Percentiles rank a stretch among this genome's conserved stretches.
Evolutionary conservation across 1,284 basidiomycete species (phyloP).

Genomic region (Albatrellus sp.): DNA sequence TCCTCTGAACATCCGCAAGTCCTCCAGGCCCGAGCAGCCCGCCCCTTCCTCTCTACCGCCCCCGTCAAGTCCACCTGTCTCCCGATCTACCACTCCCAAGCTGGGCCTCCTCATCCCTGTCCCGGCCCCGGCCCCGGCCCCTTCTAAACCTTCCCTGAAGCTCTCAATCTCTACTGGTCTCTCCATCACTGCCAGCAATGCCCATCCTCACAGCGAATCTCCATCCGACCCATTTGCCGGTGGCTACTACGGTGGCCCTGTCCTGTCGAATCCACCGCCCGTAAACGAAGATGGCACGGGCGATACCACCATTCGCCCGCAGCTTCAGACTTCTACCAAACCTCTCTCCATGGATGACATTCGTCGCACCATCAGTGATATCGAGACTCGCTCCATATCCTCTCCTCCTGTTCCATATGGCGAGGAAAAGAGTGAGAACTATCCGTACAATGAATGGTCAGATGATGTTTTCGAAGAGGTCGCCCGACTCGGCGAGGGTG

Average conservation of each 20-base stretch:
- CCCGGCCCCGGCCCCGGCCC: slow-evolving; percentile 6
- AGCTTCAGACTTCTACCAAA: slow-evolving; percentile 14
- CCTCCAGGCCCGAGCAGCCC: slow-evolving; percentile 13
- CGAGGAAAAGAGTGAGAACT: slow-evolving; percentile 11
- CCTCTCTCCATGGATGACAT: slow-evolving; percentile 21
- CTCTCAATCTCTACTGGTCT: slow-evolving; percentile 12
- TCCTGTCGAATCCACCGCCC: slow-evolving; percentile 18
- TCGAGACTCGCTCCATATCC: slow-evolving; percentile 15
- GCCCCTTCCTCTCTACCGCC: slow-evolving; percentile 18
- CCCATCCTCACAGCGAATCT: slow-evolving; percentile 3
- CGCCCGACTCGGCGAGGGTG: slow-evolving; percentile 81
- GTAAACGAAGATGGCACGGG: slow-evolving; percentile 28
- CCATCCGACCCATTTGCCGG: slow-evolving; percentile 15
- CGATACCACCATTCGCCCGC: slow-evolving; percentile 38
- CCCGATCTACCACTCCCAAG: slow-evolving; percentile 16
- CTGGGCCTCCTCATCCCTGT: slow-evolving; percentile 17
- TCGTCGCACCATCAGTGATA: slow-evolving; percentile 22
- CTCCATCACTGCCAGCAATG: slow-evolving; percentile 1
- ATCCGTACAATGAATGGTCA: slow-evolving; percentile 32
- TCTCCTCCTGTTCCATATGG: slow-evolving; percentile 9
- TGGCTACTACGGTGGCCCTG: slow-evolving; percentile 22
- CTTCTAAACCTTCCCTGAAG: slow-evolving; percentile 18
- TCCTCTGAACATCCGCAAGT: slow-evolving; percentile 31
- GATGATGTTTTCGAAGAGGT: slow-evolving; percentile 68
- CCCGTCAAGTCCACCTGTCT: slow-evolving; percentile 12